These are phyloP conservation scores for Ulvella scutata DNA, from an alignment of 139 green algal genomes.

Conservation along the genomic window DNA sequence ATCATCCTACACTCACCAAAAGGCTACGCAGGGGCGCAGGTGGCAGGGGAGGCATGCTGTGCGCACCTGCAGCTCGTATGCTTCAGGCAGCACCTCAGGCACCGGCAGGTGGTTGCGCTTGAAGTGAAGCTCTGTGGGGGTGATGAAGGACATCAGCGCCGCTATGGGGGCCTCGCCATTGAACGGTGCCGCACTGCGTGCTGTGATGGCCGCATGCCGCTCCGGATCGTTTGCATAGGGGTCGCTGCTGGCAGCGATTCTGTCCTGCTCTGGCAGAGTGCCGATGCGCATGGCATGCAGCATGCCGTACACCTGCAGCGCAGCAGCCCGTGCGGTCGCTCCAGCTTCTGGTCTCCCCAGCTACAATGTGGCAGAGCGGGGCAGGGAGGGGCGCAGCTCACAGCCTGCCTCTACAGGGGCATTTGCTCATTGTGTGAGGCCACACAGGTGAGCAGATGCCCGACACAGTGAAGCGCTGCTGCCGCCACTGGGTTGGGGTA, in stretches of 20 bases:
- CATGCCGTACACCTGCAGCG: slow-evolving; percentile 31
- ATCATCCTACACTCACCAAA: not conserved
- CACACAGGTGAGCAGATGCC: too few species aligned
- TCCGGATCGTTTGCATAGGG: slow-evolving; percentile 59
- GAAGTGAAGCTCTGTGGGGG: slow-evolving; percentile 66
- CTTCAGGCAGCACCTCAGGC: slow-evolving; percentile 29
- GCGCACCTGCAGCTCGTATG: slow-evolving; percentile 14
- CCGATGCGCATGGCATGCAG: slow-evolving; percentile 66
- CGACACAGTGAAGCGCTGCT: too few species aligned
- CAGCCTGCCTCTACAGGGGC: too few species aligned
- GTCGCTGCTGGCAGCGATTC: slow-evolving; percentile 14
- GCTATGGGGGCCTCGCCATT: slow-evolving; percentile 63
- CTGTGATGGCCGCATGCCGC: slow-evolving; percentile 40
- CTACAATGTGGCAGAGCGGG: too few species aligned
- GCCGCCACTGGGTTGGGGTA: too few species aligned
- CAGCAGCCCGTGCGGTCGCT: not conserved
- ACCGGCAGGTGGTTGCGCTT: slow-evolving; percentile 76
- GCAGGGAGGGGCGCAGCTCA: too few species aligned
- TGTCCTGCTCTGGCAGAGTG: slow-evolving; percentile 23
- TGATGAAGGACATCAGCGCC: slow-evolving; percentile 43
- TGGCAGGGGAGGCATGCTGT: not conserved
- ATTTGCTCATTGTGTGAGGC: too few species aligned
- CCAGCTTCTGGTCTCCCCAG: too few species aligned
- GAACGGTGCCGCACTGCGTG: slow-evolving; percentile 49
- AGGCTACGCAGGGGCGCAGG: not conserved